Percentiles rank a stretch among this genome's conserved stretches.
These are phyloP conservation scores for Sclerotinia minor DNA, from an alignment of 2,329 filamentous ascomycete genomes.

Conservation along the genomic window DNA sequence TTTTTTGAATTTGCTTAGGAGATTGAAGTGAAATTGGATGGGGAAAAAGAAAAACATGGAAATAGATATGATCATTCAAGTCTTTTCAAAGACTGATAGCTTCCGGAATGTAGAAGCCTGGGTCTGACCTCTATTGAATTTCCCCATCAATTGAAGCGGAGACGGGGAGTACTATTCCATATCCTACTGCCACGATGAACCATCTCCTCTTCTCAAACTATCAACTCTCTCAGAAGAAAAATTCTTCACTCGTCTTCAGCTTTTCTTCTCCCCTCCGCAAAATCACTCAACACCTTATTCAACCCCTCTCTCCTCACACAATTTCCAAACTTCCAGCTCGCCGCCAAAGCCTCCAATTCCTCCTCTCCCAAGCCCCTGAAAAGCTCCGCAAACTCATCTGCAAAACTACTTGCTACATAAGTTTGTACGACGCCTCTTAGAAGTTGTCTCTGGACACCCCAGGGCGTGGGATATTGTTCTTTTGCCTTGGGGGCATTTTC, in stretches of 20 bases:
- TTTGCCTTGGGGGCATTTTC: slow-evolving; percentile 46
- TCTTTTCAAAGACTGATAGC: no score
- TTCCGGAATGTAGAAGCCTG: no score
- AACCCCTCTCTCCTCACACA: slow-evolving; percentile 49
- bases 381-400: slow-evolving; percentile 55
- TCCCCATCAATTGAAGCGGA: neutral
- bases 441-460: slow-evolving; percentile 53
- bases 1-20: no score
- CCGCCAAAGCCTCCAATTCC: slow-evolving; percentile 51
- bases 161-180: neutral
- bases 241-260: neutral
- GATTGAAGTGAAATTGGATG: no score
- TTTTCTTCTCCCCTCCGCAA: slow-evolving; percentile 22
- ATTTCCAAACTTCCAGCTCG: slow-evolving; percentile 53
- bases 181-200: neutral
- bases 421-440: slow-evolving; percentile 49
- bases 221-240: no score
- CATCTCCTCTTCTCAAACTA: neutral
- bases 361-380: slow-evolving; percentile 53
- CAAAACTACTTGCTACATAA: slow-evolving; percentile 52
- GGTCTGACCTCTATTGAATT: neutral
- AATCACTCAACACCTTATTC: slow-evolving; percentile 35
- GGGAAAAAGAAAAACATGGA: no score
- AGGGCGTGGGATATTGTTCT: slow-evolving; percentile 42
- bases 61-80: no score